Percentiles rank a stretch among this genome's conserved stretches.
Conservation (phyloP, 164 flowering plant genomes). For the Vitis rotundifolia region DNA sequence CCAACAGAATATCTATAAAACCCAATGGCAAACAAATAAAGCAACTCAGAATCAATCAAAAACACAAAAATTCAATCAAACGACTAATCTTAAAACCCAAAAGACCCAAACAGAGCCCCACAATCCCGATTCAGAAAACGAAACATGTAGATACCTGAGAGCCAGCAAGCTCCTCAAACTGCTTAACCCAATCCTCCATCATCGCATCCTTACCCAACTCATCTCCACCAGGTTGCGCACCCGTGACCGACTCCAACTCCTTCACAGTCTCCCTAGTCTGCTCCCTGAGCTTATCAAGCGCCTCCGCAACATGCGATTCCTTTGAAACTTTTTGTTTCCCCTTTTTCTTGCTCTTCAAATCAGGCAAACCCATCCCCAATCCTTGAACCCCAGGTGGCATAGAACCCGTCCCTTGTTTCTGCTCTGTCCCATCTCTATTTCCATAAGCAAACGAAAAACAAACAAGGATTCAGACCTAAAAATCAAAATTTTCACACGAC, state of each 20-base stretch:
- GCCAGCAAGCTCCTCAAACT: constrained; percentile 90
- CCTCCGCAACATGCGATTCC: constrained; percentile 74
- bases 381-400: constrained; percentile 65
- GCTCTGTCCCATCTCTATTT: constrained; percentile 32
- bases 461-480: background rate
- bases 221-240: constrained; percentile 37
- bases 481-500: background rate
- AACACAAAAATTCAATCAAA: too few relatives aligned
- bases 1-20: too few relatives aligned
- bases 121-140: background rate
- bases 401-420: constrained; percentile 26
- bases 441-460: constrained; percentile 25
- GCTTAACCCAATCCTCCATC: constrained; percentile 95
- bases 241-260: constrained; percentile 68
- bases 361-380: constrained; percentile 85
- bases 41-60: too few relatives aligned
- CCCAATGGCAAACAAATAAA: too few relatives aligned
- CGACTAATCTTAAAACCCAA: background rate
- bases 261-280: constrained; percentile 86
- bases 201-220: constrained; percentile 57
- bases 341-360: constrained; percentile 72
- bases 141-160: constrained; percentile 59
- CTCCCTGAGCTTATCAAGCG: constrained; percentile 85
- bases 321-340: constrained; percentile 67
- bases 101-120: background rate